phyloP scores from a whole-genome alignment of 441 rosid species.

The Erodium texanum region DNA sequence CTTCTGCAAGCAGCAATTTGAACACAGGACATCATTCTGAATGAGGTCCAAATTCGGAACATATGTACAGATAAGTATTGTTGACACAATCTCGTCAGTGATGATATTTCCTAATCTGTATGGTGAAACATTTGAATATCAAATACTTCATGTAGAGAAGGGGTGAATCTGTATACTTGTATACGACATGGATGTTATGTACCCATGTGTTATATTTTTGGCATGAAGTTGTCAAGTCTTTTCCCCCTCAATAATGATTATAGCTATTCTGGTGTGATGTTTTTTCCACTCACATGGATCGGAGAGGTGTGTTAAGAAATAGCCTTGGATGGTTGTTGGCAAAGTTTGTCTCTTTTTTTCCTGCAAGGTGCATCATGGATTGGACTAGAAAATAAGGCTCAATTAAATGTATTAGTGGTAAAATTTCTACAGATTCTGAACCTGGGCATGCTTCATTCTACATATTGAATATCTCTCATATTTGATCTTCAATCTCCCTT shows the following conservation, averaged over 20 bases:
- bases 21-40: background rate
- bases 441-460: too few relatives aligned
- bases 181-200: background rate
- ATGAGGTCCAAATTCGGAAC: background rate
- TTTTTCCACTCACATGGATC: too few relatives aligned
- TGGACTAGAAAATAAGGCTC: too few relatives aligned
- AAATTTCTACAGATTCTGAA: too few relatives aligned
- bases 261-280: too few relatives aligned
- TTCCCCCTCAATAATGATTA: too few relatives aligned
- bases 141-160: background rate
- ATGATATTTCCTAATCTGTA: background rate
- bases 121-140: background rate
- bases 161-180: background rate
- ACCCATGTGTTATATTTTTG: background rate
- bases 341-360: too few relatives aligned
- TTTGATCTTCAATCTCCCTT: background rate
- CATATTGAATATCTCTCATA: background rate
- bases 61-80: background rate
- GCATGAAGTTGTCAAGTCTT: too few relatives aligned
- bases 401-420: too few relatives aligned
- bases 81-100: background rate
- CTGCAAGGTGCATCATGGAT: too few relatives aligned
- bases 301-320: too few relatives aligned
- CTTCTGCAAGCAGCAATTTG: conserved; percentile 21
- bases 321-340: too few relatives aligned